Percentiles rank a stretch among this genome's conserved stretches.
phyloP scores from a whole-genome alignment of 2,329 filamentous ascomycete species.

The Fusarium acutatum region DNA sequence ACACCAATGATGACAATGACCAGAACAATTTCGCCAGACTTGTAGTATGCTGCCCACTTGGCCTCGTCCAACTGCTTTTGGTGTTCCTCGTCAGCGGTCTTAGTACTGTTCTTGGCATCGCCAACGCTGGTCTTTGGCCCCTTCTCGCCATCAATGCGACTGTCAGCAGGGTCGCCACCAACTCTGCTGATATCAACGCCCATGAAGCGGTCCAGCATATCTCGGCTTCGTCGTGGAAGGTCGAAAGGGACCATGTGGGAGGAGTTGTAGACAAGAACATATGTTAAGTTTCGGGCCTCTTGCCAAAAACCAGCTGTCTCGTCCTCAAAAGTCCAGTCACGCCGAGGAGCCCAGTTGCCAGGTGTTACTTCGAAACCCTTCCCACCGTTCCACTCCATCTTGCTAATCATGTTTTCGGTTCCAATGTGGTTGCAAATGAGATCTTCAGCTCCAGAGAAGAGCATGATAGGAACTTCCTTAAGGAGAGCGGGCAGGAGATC shows the following conservation, averaged over 20 bases:
- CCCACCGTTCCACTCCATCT: conserved; percentile 89
- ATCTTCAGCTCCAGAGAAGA: conserved; percentile 95
- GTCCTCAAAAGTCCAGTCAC: conserved; percentile 93
- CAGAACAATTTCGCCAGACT: conserved; percentile 85
- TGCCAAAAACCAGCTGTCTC: conserved; percentile 92
- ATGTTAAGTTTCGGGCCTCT: conserved; percentile 92
- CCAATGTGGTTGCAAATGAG: conserved; percentile 97
- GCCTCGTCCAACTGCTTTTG: conserved; percentile 80
- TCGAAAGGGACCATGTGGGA: conserved; percentile 99
- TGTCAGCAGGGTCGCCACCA: conserved; percentile 81
- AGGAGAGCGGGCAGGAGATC: conserved; percentile 81
- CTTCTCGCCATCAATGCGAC: conserved; percentile 85
- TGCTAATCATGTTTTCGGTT: conserved; percentile 89
- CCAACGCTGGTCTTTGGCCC: conserved; percentile 80
- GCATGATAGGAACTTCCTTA: conserved; percentile 77
- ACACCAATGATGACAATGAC: conserved; percentile 82
- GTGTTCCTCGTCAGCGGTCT: conserved; percentile 64
- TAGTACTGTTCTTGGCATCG: conserved; percentile 64
- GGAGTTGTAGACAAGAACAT: conserved; percentile 93
- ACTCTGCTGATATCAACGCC: conserved; percentile 89
- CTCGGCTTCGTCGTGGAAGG: conserved; percentile 82
- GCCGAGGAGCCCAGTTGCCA: conserved; percentile 89
- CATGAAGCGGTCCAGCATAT: conserved; percentile 98
- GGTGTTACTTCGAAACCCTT: conserved; percentile 90
- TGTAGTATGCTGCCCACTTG: conserved; percentile 88